These are phyloP conservation scores for Xerocomus minutiporus DNA, from an alignment of 1,284 basidiomycete genomes.

Conservation along the genomic window DNA sequence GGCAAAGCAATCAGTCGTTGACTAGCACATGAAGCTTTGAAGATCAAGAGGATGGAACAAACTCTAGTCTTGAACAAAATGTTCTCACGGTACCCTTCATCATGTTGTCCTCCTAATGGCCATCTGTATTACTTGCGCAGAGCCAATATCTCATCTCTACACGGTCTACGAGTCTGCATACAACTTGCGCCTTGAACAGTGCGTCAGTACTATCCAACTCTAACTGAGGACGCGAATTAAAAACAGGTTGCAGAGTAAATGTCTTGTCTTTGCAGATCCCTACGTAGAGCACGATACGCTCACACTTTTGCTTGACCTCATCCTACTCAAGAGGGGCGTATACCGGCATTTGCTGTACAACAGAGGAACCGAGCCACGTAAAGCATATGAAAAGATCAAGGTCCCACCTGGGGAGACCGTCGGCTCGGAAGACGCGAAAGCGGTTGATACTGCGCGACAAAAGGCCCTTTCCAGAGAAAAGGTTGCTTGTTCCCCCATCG, in stretches of 20 bases:
- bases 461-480: constrained; percentile 20
- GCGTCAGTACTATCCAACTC: constrained; percentile 39
- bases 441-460: background rate
- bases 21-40: no score
- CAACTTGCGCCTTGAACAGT: constrained; percentile 79
- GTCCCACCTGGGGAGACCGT: background rate
- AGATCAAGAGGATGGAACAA: no score
- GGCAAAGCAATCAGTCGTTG: no score
- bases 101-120: constrained; percentile 50
- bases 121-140: constrained; percentile 77
- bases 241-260: constrained; percentile 43
- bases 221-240: constrained; percentile 10
- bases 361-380: constrained; percentile 61
- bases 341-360: constrained; percentile 91
- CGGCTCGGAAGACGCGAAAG: background rate
- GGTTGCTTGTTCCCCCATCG: constrained; percentile 8
- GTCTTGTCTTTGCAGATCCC: constrained; percentile 77
- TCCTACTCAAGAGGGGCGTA: constrained; percentile 82
- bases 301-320: constrained; percentile 77
- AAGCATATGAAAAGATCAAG: constrained; percentile 22
- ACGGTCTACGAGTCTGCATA: constrained; percentile 81
- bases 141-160: constrained; percentile 66
- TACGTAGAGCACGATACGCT: constrained; percentile 85
- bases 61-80: background rate
- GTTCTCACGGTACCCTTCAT: background rate